A percentile compares a stretch with the other conserved stretches of the same genome.
These are phyloP conservation scores for Aspergillus sp. DNA, from an alignment of 2,329 filamentous ascomycete species.

Conservation along the genomic window DNA sequence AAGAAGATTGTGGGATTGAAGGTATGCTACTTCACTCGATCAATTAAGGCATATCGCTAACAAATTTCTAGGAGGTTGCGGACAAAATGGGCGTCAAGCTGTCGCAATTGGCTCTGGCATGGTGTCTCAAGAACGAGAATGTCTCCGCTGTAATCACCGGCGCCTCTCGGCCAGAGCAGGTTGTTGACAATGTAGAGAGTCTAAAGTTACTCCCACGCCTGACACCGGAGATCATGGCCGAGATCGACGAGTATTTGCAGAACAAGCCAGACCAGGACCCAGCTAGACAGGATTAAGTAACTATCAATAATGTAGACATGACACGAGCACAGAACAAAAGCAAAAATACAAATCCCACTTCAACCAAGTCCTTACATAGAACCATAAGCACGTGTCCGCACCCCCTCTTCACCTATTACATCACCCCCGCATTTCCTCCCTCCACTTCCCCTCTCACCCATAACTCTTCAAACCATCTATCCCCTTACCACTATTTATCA, in stretches of 20 bases:
- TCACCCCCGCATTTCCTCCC: not conserved
- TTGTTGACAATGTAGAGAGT: constrained; percentile 49
- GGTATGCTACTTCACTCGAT: constrained; percentile 11
- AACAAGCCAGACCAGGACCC: constrained; percentile 33
- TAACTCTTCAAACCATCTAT: not conserved
- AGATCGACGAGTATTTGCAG: constrained; percentile 46
- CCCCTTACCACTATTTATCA: too few species aligned
- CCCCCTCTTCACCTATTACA: not conserved
- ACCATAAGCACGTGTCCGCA: not conserved
- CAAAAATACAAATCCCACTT: too few species aligned
- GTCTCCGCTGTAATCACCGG: constrained; percentile 50
- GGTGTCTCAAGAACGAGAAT: constrained; percentile 61
- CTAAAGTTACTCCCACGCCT: constrained; percentile 49
- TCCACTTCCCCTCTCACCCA: not conserved
- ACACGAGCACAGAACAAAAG: too few species aligned
- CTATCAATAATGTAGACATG: too few species aligned
- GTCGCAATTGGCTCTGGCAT: constrained; percentile 60
- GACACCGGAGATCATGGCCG: constrained; percentile 47
- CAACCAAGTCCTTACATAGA: not conserved
- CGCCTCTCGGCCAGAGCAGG: constrained; percentile 47
- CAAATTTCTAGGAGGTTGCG: constrained; percentile 20
- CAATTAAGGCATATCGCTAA: not conserved
- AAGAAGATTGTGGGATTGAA: constrained; percentile 58
- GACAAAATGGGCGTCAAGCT: constrained; percentile 54
- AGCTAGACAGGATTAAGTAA: constrained; percentile 19